Percentiles rank a stretch among this genome's conserved stretches.
These are phyloP conservation scores for Stellera chamaejasme DNA, from an alignment of 345 rosid genomes.

Conservation along the genomic window DNA sequence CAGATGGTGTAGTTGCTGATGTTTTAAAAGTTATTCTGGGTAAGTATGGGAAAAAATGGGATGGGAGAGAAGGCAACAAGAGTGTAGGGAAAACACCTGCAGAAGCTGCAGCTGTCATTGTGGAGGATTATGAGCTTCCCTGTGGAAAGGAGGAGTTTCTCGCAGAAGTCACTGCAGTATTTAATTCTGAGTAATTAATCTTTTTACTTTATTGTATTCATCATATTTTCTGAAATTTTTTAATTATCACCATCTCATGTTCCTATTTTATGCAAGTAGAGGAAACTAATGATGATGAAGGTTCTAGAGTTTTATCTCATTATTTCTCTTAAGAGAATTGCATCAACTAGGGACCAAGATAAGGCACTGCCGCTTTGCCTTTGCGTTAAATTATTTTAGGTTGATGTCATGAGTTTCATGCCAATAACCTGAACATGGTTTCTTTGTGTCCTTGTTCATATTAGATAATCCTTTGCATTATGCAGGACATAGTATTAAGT, in stretches of 20 bases:
- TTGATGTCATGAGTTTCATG: no score
- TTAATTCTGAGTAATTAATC: conserved; percentile 47
- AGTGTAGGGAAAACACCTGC: conserved; percentile 61
- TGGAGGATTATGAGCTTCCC: conserved; percentile 77
- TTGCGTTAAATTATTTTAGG: no score
- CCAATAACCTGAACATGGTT: no score
- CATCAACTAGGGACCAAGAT: no score
- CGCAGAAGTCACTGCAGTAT: conserved; percentile 49
- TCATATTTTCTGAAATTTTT: background rate
- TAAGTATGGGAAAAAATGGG: conserved; percentile 88
- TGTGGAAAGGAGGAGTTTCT: conserved; percentile 60
- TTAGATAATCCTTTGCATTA: no score
- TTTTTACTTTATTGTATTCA: no score
- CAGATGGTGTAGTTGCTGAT: conserved; percentile 59
- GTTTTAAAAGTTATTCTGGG: conserved; percentile 50
- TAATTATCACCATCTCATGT: no score
- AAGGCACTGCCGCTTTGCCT: no score
- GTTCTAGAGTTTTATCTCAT: conserved; percentile 1
- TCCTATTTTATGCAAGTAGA: background rate
- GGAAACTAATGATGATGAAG: background rate
- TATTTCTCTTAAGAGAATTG: no score
- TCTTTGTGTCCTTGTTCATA: no score
- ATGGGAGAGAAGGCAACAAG: conserved; percentile 67
- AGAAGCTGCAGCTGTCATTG: conserved; percentile 73
- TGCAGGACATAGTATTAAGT: no score